Conservation (phyloP, 352 stramenopile genomes). For the Phytophthora fragariae region DNA sequence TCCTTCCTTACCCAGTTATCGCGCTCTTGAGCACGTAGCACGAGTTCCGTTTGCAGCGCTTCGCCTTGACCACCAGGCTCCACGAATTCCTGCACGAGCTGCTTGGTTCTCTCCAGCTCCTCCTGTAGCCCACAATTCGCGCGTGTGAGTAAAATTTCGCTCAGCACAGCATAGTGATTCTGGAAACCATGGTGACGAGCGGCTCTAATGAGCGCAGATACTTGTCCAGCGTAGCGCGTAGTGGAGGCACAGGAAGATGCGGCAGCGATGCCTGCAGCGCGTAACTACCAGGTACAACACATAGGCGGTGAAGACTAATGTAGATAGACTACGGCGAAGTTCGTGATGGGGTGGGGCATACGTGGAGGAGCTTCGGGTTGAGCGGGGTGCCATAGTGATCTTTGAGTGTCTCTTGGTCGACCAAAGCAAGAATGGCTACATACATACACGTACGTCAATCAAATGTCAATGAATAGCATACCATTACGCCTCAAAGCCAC, state of each 20-base stretch:
- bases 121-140: constrained; percentile 50
- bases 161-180: constrained; percentile 40
- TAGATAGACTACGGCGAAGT: not conserved
- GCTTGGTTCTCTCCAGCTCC: constrained; percentile 47
- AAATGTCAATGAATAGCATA: not conserved
- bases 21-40: constrained; percentile 50
- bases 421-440: constrained; percentile 11
- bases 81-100: constrained; percentile 56
- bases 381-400: constrained; percentile 8
- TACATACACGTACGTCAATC: too few relatives aligned
- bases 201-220: constrained; percentile 83
- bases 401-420: constrained; percentile 12
- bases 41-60: constrained; percentile 56
- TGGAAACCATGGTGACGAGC: constrained; percentile 52
- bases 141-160: constrained; percentile 31
- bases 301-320: not conserved
- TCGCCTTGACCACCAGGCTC: constrained; percentile 57
- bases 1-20: constrained; percentile 62
- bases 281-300: constrained; percentile 14
- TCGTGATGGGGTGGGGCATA: not conserved
- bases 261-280: constrained; percentile 72
- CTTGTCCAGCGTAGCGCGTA: constrained; percentile 87
- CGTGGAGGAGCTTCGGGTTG: constrained; percentile 14
- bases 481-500: not conserved
- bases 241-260: constrained; percentile 81